Percentiles rank a stretch among this genome's conserved stretches.
Conservation (phyloP, 768 basidiomycete genomes). For the Trametes coccinea region DNA sequence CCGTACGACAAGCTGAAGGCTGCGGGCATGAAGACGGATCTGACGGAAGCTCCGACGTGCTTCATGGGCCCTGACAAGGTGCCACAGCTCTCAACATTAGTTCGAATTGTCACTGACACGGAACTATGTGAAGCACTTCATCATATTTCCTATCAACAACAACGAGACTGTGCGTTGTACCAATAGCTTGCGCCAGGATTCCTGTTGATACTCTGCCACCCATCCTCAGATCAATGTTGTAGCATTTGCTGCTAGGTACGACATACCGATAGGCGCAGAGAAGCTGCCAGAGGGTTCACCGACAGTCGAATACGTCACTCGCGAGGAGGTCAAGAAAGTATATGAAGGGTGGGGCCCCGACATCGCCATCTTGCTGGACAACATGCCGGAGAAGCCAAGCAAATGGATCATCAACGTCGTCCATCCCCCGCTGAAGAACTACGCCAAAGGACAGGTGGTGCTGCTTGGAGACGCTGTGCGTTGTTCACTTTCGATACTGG, state of each 20-base stretch:
- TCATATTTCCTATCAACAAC: conserved; percentile 50
- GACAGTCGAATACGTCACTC: conserved; percentile 44
- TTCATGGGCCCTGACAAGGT: conserved; percentile 44
- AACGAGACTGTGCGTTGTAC: conserved; percentile 38
- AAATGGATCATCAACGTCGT: conserved; percentile 57
- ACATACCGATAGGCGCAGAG: conserved; percentile 24
- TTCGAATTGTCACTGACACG: not conserved
- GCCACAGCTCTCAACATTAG: not conserved
- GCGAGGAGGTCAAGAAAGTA: conserved; percentile 36
- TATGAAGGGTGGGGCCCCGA: conserved; percentile 50
- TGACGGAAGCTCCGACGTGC: conserved; percentile 39
- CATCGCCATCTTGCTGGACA: conserved; percentile 40
- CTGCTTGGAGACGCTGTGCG: not conserved
- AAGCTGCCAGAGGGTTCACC: conserved; percentile 7
- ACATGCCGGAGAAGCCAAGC: conserved; percentile 43
- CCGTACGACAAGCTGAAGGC: conserved; percentile 39
- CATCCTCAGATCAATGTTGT: conserved; percentile 45
- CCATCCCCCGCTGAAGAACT: conserved; percentile 45
- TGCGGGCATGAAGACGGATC: conserved; percentile 44
- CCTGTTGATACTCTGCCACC: not conserved
- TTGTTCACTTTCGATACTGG: too few species aligned
- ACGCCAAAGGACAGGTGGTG: conserved; percentile 37
- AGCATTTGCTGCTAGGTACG: conserved; percentile 37
- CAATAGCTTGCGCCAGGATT: too few species aligned
- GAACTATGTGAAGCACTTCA: conserved; percentile 45